Evolutionary conservation across 164 flowering plant genomes (phyloP), one percentile per base, ranked within the genome.

Genomic region (Liriodendron chinense): DNA sequence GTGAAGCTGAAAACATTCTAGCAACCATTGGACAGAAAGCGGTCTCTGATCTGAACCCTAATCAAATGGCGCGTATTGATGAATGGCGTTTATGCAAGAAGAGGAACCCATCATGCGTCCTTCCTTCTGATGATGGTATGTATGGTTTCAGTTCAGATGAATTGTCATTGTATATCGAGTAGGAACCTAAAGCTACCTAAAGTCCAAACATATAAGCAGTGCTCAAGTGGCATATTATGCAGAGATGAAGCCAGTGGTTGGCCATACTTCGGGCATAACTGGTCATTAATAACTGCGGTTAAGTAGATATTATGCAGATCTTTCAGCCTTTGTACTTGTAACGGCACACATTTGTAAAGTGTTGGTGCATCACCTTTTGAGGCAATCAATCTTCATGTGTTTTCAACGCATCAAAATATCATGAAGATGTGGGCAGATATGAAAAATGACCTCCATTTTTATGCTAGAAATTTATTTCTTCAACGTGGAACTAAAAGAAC

Each of bases 1-100:
- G 92, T 9, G 76, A 82, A 78, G 75, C 84, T 9, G 83, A 85
- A 72, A 83, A 82, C 62, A 81, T 89, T 59, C 71, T 89, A 73
- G 76, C 80, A 72, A 73, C 81, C 24, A 72, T 86, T 66, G 69
- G 47, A 18, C 50, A 79, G 83, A 22, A 75, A 63, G 61, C 75
- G 47, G 24, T 9, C 63, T 9, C 66, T 79, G 66, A 34, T 69
- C 34, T 79, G 61, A 70, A 75, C 28, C 76, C 79, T 22, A 75
- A 83, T 18, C 77, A 83, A 68, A 68, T 76, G 64, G 72, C 83
- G 18, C 23, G 74, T 69, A 81, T 89, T 74, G 88, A 88, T 71
- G 74, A 82, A 13, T 87, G 90, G 91, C 80, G 84, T 25, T 66
- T 66, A 1, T 14, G 21, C 47, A 66, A 28, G 47, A 34, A 66